Percentiles rank a stretch among this genome's conserved stretches.
These are phyloP conservation scores for Glycyrrhiza uralensis DNA, from an alignment of 306 rosid genomes.

Conservation along the genomic window DNA sequence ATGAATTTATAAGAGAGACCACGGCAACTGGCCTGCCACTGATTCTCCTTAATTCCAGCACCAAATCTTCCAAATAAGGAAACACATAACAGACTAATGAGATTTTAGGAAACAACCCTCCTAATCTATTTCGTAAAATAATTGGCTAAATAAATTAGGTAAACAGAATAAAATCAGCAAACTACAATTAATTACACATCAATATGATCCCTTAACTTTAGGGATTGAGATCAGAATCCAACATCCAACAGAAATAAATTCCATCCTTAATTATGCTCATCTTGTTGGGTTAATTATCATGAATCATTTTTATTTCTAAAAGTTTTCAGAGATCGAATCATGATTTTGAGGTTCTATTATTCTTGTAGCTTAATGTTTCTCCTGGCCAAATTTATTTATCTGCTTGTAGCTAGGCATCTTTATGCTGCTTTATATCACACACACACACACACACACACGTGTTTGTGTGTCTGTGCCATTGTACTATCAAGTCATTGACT, in stretches of 20 bases:
- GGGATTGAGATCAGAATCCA: background rate
- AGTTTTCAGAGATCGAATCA: background rate
- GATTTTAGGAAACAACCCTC: background rate
- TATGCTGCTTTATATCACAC: background rate
- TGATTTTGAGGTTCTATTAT: background rate
- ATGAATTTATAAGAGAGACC: background rate
- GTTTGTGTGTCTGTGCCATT: background rate
- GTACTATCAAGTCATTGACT: background rate
- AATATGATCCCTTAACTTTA: background rate
- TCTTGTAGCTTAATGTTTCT: background rate
- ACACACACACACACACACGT: background rate
- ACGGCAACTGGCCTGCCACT: background rate
- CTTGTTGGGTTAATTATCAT: background rate
- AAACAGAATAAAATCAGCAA: background rate
- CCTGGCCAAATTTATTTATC: background rate
- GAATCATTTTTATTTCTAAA: background rate
- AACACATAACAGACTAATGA: background rate
- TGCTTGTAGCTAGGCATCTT: background rate
- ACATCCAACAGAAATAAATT: background rate
- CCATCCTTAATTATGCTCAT: background rate
- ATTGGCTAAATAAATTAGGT: background rate
- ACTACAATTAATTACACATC: background rate
- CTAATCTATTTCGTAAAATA: background rate
- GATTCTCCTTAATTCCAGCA: background rate
- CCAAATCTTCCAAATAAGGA: background rate